Evolutionary conservation across 2,329 filamentous ascomycete species (phyloP).

Genomic region (Neopestalotiopsis sp.): DNA sequence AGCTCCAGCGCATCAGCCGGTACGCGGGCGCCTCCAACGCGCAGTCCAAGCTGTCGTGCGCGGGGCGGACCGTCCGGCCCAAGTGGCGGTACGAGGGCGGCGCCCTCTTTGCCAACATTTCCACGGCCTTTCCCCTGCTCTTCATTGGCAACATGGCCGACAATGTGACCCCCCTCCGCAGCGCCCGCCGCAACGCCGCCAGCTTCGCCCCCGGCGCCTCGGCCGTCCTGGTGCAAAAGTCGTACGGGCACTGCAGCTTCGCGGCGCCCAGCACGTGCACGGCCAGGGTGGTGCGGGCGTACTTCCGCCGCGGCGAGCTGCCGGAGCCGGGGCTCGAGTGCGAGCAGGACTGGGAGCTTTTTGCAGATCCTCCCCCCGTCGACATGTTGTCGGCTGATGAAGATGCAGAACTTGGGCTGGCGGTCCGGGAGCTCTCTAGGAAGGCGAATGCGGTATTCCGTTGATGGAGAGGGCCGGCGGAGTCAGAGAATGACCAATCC

Average conservation of each 20-base stretch:
- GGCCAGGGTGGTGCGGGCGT: slow-evolving; percentile 24
- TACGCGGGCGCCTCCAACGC: slow-evolving; percentile 50
- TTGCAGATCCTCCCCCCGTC: slow-evolving; percentile 6
- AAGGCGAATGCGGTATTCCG: slow-evolving; percentile 10
- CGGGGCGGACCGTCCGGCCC: slow-evolving; percentile 35
- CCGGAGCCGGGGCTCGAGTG: slow-evolving; percentile 22
- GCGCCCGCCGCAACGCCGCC: slow-evolving; percentile 16
- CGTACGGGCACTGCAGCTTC: slow-evolving; percentile 22
- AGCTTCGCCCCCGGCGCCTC: slow-evolving; percentile 18
- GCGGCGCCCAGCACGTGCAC: slow-evolving; percentile 30
- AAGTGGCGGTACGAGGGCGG: slow-evolving; percentile 33
- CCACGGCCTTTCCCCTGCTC: slow-evolving; percentile 50
- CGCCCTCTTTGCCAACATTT: slow-evolving; percentile 18
- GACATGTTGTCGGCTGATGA: background rate
- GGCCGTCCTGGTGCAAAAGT: slow-evolving; percentile 18
- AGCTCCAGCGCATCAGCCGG: slow-evolving; percentile 37
- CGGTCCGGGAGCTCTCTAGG: slow-evolving; percentile 20
- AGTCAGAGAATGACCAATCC: background rate
- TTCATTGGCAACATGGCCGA: slow-evolving; percentile 56
- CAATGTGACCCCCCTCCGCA: slow-evolving; percentile 49
- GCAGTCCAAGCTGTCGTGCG: slow-evolving; percentile 39
- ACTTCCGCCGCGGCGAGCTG: slow-evolving; percentile 26
- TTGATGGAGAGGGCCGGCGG: background rate
- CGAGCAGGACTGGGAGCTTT: slow-evolving; percentile 15
- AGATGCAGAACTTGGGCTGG: slow-evolving; percentile 18